phyloP scores from a whole-genome alignment of 441 rosid species.

The Eruca vesicaria region DNA sequence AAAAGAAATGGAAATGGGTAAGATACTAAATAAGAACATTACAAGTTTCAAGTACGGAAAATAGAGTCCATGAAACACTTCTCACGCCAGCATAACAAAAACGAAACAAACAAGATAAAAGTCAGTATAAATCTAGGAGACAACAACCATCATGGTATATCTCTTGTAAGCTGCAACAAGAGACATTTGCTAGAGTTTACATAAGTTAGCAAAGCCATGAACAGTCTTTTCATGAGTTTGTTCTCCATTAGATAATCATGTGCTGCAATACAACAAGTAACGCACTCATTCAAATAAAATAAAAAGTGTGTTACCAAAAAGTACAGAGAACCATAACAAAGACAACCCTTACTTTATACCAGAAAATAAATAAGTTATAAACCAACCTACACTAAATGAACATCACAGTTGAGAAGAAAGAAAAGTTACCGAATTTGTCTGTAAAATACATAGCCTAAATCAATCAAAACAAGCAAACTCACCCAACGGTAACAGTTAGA shows the following conservation, averaged over 20 bases:
- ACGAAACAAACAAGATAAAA: not conserved
- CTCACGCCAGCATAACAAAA: not conserved
- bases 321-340: not conserved
- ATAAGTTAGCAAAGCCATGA: not conserved
- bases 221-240: not conserved
- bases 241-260: not conserved
- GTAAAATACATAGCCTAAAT: not conserved
- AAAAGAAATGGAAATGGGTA: not conserved
- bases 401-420: not conserved
- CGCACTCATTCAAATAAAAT: not conserved
- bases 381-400: not conserved
- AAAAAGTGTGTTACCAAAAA: not conserved
- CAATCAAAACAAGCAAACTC: slow-evolving; percentile 28
- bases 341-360: not conserved
- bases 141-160: not conserved
- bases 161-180: not conserved
- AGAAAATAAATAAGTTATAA: not conserved
- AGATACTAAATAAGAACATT: not conserved
- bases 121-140: not conserved
- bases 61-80: not conserved
- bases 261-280: not conserved
- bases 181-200: not conserved
- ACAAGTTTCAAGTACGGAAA: not conserved
- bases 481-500: slow-evolving; percentile 52
- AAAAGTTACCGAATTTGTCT: not conserved